Base-by-base conservation (phyloP, 148 eudicot genomes). In the Tetragonia tetragonoides region DNA sequence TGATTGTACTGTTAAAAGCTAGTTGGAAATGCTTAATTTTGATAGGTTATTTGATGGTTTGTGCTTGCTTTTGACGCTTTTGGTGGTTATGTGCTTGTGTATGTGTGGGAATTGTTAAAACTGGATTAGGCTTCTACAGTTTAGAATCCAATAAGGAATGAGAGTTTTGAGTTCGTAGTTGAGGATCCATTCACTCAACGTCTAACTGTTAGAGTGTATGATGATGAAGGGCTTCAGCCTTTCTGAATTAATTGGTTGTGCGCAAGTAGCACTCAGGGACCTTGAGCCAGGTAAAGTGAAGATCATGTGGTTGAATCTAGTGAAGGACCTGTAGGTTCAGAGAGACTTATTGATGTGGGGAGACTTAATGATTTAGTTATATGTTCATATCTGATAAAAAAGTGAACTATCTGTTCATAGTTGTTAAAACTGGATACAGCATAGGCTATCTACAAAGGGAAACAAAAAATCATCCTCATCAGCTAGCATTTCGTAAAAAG, bases 221-320 rank as follows among this genome's bases (percentile, higher is more conserved):
- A 94, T 68, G 97, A 94, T 77, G 98, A 94, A 87, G 98, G 97
- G 61, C 77, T 92, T 77, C 97, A 88, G 77, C 88, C 95, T 81
- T n/a, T 74, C 98, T 70, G 95, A 94, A 79, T 66, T 92, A 39
- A 88, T 94, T 24, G 98, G 98, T 37, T 86, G 90, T 82, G 92
- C 90, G 80, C 89, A 79, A 56, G 23, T 88, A 18, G 68, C 88
- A 14, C 80, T 94, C 24, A 85, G 69, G 66, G 90, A 85, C 72
- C 92, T 94, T 44, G 90, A 87, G 61, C 95, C 97, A 12, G 97
- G 98, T 28, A 89, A 94, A 79, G 91, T 92, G 42, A 94, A 92
- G 81, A 83, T 84, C 17, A 75, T 85, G 21, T 94, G 98, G 98
- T 73, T 92, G 81, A 89, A 86, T 54, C 90, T 94, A 38, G 92